Base-by-base conservation (phyloP, 805 yeast genomes). In the Monosporozyma yasuniensis region DNA sequence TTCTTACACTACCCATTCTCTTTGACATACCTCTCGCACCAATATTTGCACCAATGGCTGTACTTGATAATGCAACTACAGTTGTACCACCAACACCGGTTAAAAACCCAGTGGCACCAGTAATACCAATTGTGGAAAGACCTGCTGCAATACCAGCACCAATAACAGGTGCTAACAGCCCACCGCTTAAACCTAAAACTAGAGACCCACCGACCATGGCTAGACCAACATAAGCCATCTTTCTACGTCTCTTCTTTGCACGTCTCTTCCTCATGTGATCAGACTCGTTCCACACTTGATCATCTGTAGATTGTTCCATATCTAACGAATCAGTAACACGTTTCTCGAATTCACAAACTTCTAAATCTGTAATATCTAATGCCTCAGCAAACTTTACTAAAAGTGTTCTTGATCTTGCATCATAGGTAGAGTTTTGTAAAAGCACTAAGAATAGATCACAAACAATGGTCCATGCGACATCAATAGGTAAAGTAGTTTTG, bases 91-190 rank as follows among this genome's bases (percentile, higher is more conserved):
- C 99, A 1, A 91, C 87, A 47, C 99, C 98, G 0, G 97, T 97
- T 30, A 93, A 71, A 56, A 93, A 93, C 1, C 95, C 87, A 14
- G 88, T 69, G 0, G 98, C 88, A n/a, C 99, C 98, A 1, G 87
- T 74, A 21, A 95, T 85, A 30, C 99, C 99, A 21, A 91, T 80
- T 0, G 99, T 93, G 1, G 97, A 83, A 39, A 93, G 72, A 14
- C 98, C 99, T 3, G 98, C 98, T 1, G 98, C 99, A 27, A 93
- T 63, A 60, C 99, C 99, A 1, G 98, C 98, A 47, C 98, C 98
- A 60, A 93, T 95, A 2, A 95, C 96, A 0, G 99, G 99, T 0
- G 99, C 99, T 43, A 93, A 70, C 42, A 93, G 68, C 6, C 99
- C 99, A 8, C 96, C 98, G 52, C 96, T 87, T 18, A 93, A 72